Evolutionary conservation across 2,329 filamentous ascomycete species (phyloP).

Genomic region (Xylariaceae sp.): DNA sequence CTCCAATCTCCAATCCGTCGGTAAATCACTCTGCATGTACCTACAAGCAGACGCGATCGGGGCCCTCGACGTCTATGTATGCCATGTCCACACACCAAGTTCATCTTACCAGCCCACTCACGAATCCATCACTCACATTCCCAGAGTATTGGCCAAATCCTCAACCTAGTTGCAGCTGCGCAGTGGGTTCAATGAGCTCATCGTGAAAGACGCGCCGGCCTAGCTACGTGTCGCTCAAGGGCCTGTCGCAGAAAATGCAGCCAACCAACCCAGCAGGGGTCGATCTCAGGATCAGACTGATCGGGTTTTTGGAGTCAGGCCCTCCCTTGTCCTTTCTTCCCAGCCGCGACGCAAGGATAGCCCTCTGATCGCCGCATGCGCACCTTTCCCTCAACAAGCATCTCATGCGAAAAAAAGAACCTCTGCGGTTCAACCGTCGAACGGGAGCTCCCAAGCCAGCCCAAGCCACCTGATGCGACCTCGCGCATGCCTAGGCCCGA

Average conservation of each 20-base stretch:
- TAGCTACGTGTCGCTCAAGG: slow-evolving; percentile 3
- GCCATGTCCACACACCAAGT: too few relatives aligned
- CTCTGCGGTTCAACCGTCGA: slow-evolving; percentile 8
- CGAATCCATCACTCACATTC: background rate
- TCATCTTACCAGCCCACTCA: background rate
- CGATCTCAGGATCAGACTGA: slow-evolving; percentile 11
- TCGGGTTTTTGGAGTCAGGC: slow-evolving; percentile 3
- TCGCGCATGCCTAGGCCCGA: slow-evolving; percentile 1
- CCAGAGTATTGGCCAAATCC: background rate
- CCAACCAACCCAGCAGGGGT: slow-evolving; percentile 4
- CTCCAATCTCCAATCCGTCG: background rate
- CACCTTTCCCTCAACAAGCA: slow-evolving; percentile 8
- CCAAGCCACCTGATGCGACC: slow-evolving; percentile 13
- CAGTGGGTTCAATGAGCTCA: background rate
- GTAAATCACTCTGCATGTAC: too few relatives aligned
- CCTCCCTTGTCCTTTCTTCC: slow-evolving; percentile 6
- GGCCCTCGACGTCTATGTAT: too few relatives aligned
- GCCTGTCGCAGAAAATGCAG: slow-evolving; percentile 5
- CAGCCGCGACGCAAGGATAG: slow-evolving; percentile 8
- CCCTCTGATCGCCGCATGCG: slow-evolving; percentile 8
- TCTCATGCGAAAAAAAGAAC: slow-evolving; percentile 4
- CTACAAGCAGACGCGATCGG: too few relatives aligned
- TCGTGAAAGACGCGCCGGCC: background rate
- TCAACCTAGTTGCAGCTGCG: background rate
- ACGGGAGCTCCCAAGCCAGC: slow-evolving; percentile 11